Conservation (phyloP, 352 stramenopile species). For the Pythium diclinum region DNA sequence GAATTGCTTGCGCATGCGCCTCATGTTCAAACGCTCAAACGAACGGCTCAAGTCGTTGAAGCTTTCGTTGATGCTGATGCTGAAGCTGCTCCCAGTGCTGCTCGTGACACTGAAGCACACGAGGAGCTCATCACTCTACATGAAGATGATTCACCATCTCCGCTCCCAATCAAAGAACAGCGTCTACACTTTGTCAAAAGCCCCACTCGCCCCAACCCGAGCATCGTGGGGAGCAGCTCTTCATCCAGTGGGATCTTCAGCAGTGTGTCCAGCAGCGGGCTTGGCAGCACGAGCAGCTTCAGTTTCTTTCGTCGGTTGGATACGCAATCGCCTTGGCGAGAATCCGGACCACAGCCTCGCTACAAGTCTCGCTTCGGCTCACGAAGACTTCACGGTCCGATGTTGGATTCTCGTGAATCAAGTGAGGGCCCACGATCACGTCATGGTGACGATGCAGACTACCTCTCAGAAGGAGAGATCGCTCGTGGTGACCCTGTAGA, state of each 20-base stretch:
- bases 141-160: not conserved
- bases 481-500: constrained; percentile 20
- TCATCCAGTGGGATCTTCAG: constrained; percentile 16
- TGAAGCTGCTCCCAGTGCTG: not conserved
- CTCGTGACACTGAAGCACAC: not conserved
- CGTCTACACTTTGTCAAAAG: not conserved
- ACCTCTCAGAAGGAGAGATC: constrained; percentile 35
- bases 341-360: not conserved
- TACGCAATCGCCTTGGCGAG: not conserved
- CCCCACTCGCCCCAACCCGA: not conserved
- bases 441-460: constrained; percentile 3
- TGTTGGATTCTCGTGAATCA: not conserved
- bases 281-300: constrained; percentile 8
- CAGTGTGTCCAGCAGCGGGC: constrained; percentile 12
- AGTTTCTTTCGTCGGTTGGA: constrained; percentile 19
- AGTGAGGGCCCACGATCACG: not conserved
- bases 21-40: not conserved
- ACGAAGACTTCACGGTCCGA: not conserved
- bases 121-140: too few species aligned
- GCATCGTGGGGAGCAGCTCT: not conserved
- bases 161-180: constrained; percentile 8
- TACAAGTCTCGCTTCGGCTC: not conserved
- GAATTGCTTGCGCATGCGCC: too few species aligned
- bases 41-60: not conserved
- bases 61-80: not conserved